These are phyloP conservation scores for Polytrichum formosum DNA, from an alignment of 225 moss, liverwort and hornwort species.

Conservation along the genomic window DNA sequence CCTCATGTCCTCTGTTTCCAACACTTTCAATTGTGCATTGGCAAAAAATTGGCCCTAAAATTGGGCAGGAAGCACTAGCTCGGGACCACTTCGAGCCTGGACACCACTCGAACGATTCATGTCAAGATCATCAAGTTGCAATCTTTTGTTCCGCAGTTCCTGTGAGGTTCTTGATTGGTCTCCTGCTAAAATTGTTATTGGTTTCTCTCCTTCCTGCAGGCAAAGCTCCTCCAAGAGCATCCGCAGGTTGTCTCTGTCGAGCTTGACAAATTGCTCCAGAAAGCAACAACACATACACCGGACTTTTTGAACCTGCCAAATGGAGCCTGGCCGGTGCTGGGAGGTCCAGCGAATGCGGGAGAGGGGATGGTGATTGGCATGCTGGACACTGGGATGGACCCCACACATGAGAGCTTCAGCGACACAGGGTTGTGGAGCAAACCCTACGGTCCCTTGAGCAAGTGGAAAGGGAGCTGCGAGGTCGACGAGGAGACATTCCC, in stretches of 20 bases:
- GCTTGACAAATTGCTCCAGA: constrained; percentile 61
- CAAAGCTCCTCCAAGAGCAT: constrained; percentile 51
- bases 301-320: constrained; percentile 75
- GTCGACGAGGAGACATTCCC: constrained; percentile 48
- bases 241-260: constrained; percentile 66
- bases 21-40: background rate
- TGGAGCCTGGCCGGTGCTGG: constrained; percentile 71
- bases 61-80: no score
- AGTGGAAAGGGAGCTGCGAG: constrained; percentile 61
- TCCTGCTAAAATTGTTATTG: no score
- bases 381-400: constrained; percentile 88
- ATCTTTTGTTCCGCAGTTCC: no score
- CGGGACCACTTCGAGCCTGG: no score
- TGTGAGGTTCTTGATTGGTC: no score
- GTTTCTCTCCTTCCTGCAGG: constrained; percentile 26
- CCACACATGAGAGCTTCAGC: constrained; percentile 67
- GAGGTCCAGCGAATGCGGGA: constrained; percentile 71
- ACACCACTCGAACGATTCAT: no score
- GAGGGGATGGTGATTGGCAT: constrained; percentile 87
- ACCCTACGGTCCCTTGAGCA: constrained; percentile 34
- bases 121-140: no score
- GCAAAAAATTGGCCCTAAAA: no score
- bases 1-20: no score
- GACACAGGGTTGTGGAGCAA: constrained; percentile 37
- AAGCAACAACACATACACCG: constrained; percentile 81